Percentiles rank a stretch among this genome's conserved stretches.
phyloP scores from a whole-genome alignment of 768 basidiomycete species.

The Infundibulicybe gibba region DNA sequence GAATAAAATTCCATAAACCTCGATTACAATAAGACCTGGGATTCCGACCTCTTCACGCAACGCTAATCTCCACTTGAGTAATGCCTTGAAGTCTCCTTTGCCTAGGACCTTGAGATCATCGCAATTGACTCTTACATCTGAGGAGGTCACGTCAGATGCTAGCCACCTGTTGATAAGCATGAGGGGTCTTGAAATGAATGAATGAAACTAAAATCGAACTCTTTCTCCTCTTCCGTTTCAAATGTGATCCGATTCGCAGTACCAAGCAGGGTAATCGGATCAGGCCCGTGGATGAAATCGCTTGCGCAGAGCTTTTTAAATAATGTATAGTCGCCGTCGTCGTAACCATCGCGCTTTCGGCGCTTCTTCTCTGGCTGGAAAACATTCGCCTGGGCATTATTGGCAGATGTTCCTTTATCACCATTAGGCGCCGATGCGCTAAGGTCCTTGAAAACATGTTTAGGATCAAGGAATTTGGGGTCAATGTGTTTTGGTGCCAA shows the following conservation, averaged over 20 bases:
- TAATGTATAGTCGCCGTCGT: slow-evolving; percentile 88
- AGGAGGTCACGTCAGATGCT: slow-evolving; percentile 63
- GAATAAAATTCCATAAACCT: neutral
- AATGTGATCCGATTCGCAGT: slow-evolving; percentile 76
- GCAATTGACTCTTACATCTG: slow-evolving; percentile 79
- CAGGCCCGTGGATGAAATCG: slow-evolving; percentile 65
- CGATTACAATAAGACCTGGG: neutral
- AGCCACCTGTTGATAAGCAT: slow-evolving; percentile 56
- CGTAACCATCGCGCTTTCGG: slow-evolving; percentile 90
- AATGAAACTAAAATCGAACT: slow-evolving; percentile 36
- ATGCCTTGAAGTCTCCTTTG: slow-evolving; percentile 92
- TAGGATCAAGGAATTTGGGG: slow-evolving; percentile 96
- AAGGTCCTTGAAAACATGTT: slow-evolving; percentile 95
- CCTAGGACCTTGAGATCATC: slow-evolving; percentile 95
- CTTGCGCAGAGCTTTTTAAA: slow-evolving; percentile 70
- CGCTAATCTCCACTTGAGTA: slow-evolving; percentile 88
- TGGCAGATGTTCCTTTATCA: slow-evolving; percentile 52
- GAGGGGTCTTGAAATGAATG: slow-evolving; percentile 1
- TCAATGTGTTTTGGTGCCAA: slow-evolving; percentile 94
- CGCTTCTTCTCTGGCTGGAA: slow-evolving; percentile 98
- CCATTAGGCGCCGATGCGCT: slow-evolving; percentile 40
- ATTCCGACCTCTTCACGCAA: slow-evolving; percentile 78
- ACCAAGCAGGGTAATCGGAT: slow-evolving; percentile 81
- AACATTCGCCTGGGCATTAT: slow-evolving; percentile 82
- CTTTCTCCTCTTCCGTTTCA: slow-evolving; percentile 78